Conservation (phyloP, 2,329 filamentous ascomycete genomes). For the Sordariomycetes sp. region DNA sequence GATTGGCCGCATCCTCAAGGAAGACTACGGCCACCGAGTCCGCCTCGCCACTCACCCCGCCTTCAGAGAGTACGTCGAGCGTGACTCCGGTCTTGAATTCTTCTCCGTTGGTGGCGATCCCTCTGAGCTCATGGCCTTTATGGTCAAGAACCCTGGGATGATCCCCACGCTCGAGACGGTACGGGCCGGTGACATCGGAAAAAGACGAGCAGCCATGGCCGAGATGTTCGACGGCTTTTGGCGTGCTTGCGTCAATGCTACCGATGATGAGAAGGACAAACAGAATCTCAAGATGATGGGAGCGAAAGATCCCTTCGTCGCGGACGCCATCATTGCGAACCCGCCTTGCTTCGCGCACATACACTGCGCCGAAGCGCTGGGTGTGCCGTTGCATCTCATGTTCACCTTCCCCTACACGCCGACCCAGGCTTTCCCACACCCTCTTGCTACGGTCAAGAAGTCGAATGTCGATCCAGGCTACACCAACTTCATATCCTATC, state of each 20-base stretch:
- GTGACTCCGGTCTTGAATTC: conserved; percentile 67
- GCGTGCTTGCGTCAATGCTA: conserved; percentile 66
- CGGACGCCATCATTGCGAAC: conserved; percentile 79
- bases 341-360: conserved; percentile 71
- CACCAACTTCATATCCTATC: conserved; percentile 74
- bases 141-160: conserved; percentile 77
- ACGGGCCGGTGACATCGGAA: conserved; percentile 62
- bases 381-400: conserved; percentile 74
- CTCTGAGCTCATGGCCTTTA: conserved; percentile 76
- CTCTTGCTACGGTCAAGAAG: conserved; percentile 65
- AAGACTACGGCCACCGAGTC: conserved; percentile 65
- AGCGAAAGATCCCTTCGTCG: conserved; percentile 51
- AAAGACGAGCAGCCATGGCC: conserved; percentile 59
- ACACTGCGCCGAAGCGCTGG: conserved; percentile 70
- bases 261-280: conserved; percentile 52
- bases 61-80: conserved; percentile 67
- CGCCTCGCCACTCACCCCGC: conserved; percentile 71
- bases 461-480: conserved; percentile 64
- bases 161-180: conserved; percentile 67
- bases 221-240: conserved; percentile 81
- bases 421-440: conserved; percentile 67
- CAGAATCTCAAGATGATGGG: conserved; percentile 58
- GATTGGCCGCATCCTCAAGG: conserved; percentile 62
- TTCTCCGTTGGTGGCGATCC: conserved; percentile 75
- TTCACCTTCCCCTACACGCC: conserved; percentile 81